These are phyloP conservation scores for Phascolomyces articulosus DNA, from an alignment of 371 early-diverging fungal genomes.

Conservation along the genomic window DNA sequence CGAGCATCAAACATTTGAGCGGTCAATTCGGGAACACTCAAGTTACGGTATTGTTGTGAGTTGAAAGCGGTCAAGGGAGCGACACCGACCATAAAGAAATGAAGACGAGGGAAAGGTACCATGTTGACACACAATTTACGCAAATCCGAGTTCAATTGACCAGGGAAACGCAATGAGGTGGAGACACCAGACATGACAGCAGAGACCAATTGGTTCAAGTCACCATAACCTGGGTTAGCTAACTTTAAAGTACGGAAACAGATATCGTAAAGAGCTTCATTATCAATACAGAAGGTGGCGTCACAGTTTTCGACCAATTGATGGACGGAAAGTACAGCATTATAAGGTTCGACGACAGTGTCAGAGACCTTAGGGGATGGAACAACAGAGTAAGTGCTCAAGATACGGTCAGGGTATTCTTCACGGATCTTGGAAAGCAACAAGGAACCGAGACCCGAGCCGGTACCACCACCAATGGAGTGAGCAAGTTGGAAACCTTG, in stretches of 20 bases:
- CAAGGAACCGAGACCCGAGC: slow-evolving; percentile 88
- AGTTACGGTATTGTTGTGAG: slow-evolving; percentile 85
- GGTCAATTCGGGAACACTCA: slow-evolving; percentile 93
- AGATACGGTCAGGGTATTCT: slow-evolving; percentile 93
- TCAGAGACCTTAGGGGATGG: slow-evolving; percentile 94
- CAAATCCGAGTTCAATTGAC: slow-evolving; percentile 97
- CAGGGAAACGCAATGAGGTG: slow-evolving; percentile 98
- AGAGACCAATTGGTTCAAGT: slow-evolving; percentile 83
- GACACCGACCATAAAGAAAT: slow-evolving; percentile 90
- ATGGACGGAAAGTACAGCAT: slow-evolving; percentile 85
- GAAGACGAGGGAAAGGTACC: slow-evolving; percentile 96
- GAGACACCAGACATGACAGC: slow-evolving; percentile 95
- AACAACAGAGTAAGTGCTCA: slow-evolving; percentile 91
- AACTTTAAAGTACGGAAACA: slow-evolving; percentile 88
- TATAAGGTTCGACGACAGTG: slow-evolving; percentile 94
- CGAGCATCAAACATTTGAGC: slow-evolving; percentile 98
- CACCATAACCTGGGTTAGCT: slow-evolving; percentile 76
- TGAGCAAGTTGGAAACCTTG: slow-evolving; percentile 92
- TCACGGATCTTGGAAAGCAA: slow-evolving; percentile 89
- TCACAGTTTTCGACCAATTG: slow-evolving; percentile 92
- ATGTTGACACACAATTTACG: slow-evolving; percentile 94
- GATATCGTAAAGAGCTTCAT: slow-evolving; percentile 94
- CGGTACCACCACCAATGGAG: slow-evolving; percentile 91
- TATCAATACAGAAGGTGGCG: slow-evolving; percentile 98
- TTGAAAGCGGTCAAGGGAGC: slow-evolving; percentile 93